phyloP scores from a whole-genome alignment of 129 eudicot species.

The Centrapalus pauciflorus region DNA sequence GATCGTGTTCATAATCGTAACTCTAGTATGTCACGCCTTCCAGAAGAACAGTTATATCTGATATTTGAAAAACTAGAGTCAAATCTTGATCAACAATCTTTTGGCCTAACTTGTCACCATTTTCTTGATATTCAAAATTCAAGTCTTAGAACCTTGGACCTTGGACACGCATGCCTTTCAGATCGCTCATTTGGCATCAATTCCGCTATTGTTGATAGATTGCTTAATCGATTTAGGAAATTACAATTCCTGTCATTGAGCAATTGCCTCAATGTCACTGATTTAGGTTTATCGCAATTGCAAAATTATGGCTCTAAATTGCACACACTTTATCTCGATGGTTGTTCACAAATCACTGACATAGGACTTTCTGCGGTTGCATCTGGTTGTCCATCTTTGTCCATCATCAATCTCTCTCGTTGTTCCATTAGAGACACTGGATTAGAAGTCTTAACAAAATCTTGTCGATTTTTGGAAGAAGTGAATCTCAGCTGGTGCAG shows the following conservation, averaged over 20 bases:
- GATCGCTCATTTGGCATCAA: slow-evolving; percentile 10
- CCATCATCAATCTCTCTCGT: slow-evolving; percentile 39
- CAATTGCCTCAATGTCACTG: slow-evolving; percentile 37
- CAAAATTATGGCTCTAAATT: slow-evolving; percentile 33
- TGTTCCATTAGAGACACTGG: slow-evolving; percentile 49
- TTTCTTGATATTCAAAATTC: slow-evolving; percentile 62
- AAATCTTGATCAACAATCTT: slow-evolving; percentile 46
- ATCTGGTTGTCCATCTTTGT: slow-evolving; percentile 41
- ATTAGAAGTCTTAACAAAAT: slow-evolving; percentile 39
- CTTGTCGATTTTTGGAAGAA: slow-evolving; percentile 38
- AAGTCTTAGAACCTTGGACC: slow-evolving; percentile 34
- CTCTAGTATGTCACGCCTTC: slow-evolving; percentile 21
- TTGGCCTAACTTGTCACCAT: slow-evolving; percentile 62
- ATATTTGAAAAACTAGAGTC: slow-evolving; percentile 42
- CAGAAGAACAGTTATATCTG: slow-evolving; percentile 46
- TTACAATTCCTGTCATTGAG: slow-evolving; percentile 43
- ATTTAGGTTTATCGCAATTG: slow-evolving; percentile 35
- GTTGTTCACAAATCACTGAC: slow-evolving; percentile 43
- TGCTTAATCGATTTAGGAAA: slow-evolving; percentile 42
- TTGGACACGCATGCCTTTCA: slow-evolving; percentile 22
- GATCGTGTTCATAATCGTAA: too few species aligned
- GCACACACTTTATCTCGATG: slow-evolving; percentile 40
- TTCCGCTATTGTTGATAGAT: slow-evolving; percentile 23
- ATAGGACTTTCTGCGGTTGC: too few species aligned
- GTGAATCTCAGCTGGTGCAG: slow-evolving; percentile 49